Evolutionary conservation across 345 rosid species (phyloP).

Genomic region (Bretschneidera sinensis): DNA sequence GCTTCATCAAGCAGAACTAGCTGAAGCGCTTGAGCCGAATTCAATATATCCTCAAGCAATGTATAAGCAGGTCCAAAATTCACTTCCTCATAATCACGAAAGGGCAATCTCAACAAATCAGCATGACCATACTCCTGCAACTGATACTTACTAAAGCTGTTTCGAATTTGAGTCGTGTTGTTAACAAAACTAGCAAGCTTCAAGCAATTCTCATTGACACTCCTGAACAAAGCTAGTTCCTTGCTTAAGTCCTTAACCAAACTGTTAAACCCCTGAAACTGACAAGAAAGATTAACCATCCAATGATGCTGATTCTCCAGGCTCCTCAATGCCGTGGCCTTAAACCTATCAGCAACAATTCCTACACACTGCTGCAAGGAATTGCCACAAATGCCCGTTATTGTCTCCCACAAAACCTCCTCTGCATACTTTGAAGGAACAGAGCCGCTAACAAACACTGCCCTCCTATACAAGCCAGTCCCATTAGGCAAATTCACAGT

Average conservation of each 20-base stretch:
- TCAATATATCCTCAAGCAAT: slow-evolving; percentile 73
- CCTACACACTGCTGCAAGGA: slow-evolving; percentile 86
- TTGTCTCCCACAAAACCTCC: slow-evolving; percentile 81
- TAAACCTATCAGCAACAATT: slow-evolving; percentile 87
- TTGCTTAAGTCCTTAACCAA: slow-evolving; percentile 73
- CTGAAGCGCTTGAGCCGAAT: slow-evolving; percentile 70
- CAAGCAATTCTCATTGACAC: slow-evolving; percentile 52
- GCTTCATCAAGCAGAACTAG: slow-evolving; percentile 68
- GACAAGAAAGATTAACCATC: slow-evolving; percentile 97
- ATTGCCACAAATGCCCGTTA: slow-evolving; percentile 76
- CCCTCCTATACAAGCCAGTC: slow-evolving; percentile 77
- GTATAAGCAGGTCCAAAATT: slow-evolving; percentile 47
- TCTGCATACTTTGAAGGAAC: slow-evolving; percentile 81
- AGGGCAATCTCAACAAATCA: slow-evolving; percentile 60
- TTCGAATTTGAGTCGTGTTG: slow-evolving; percentile 53
- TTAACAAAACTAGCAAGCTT: slow-evolving; percentile 77
- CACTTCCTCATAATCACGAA: slow-evolving; percentile 39
- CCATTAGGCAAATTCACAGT: slow-evolving; percentile 96
- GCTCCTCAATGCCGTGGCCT: slow-evolving; percentile 71
- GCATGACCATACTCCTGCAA: slow-evolving; percentile 66
- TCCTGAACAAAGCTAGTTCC: slow-evolving; percentile 74
- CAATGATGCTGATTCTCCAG: slow-evolving; percentile 88
- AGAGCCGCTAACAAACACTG: slow-evolving; percentile 61
- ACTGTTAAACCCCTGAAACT: slow-evolving; percentile 70
- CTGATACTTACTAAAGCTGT: slow-evolving; percentile 68